Base-by-base conservation (phyloP, 352 stramenopile species). In the Sclerospora graminicola region DNA sequence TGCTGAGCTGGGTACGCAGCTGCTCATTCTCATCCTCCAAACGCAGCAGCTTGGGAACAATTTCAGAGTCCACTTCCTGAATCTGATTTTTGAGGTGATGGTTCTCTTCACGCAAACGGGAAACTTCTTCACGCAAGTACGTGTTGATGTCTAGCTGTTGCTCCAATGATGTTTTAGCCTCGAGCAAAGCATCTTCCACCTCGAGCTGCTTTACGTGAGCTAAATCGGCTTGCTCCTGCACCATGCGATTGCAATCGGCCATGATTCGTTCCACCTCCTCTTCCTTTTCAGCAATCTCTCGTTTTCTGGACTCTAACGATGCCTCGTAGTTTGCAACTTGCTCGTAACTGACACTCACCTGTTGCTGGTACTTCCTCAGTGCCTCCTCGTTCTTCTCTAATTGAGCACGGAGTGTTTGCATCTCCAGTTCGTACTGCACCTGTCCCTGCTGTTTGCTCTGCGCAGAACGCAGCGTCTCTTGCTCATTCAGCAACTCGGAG, bases 31-130 rank as follows among this genome's bases (percentile, higher is more conserved):
- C 80, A n/a, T 92, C 80, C 47, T 92, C 80, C 10, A 92, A 58
- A 8, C 67, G 69, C 16, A 92, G 58, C 19, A 92, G 57, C 55
- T 87, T 89, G 4, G 80, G 77, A 18, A 76, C 80, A 26, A 92
- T 69, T 54, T 89, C 76, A 23, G 75, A 82, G 48, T 92, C 80
- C 60, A 89, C 84, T 57, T 89, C 77, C 14, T 83, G 47, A 41
- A 92, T 89, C 57, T 89, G 79, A 43, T 92, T 89, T 57, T 92
- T 89, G 14, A 92, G 42, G 35, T 88, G 73, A 39, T 84, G 68
- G 39, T 84, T 92, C 48, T 89, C 80, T 54, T 89, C 72, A n/a
- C 80, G 77, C 23, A 88, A 51, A 28, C 80, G 80, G 13, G 63
- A 66, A 2, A 92, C 72, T 56, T 92, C 80, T 35, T 87, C 69